Percentiles rank a stretch among this genome's conserved stretches.
phyloP scores from a whole-genome alignment of 2,329 filamentous ascomycete species.

The Botryotinia globosa region DNA sequence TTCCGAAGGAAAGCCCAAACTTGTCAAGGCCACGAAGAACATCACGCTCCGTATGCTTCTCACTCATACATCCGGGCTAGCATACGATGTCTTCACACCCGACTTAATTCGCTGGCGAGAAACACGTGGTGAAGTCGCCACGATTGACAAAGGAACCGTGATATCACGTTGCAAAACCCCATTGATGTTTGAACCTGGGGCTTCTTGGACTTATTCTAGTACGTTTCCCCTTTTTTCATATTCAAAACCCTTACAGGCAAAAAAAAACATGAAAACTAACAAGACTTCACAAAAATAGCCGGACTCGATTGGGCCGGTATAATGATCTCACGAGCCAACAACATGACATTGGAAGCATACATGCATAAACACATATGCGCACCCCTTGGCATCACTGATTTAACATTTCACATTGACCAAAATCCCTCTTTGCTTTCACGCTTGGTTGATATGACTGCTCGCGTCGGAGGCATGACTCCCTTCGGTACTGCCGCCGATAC shows the following conservation, averaged over 20 bases:
- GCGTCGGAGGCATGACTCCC: constrained; percentile 9
- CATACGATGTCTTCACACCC: constrained; percentile 24
- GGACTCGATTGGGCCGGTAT: constrained; percentile 54
- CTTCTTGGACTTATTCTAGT: constrained; percentile 59
- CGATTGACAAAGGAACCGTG: constrained; percentile 1
- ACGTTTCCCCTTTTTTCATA: constrained; percentile 48
- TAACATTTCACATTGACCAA: constrained; percentile 23
- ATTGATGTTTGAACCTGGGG: constrained; percentile 61
- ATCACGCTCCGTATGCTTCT: constrained; percentile 36
- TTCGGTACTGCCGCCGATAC: constrained; percentile 12
- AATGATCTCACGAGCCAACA: constrained; percentile 44
- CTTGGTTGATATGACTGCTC: constrained; percentile 15
- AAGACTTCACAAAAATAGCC: constrained; percentile 22
- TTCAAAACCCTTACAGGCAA: neutral
- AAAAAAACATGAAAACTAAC: neutral
- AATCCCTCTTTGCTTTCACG: constrained; percentile 15
- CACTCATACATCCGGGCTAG: constrained; percentile 31
- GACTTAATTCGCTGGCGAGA: constrained; percentile 20
- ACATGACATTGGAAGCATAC: constrained; percentile 26
- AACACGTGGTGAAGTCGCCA: constrained; percentile 21
- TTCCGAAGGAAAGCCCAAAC: constrained; percentile 25
- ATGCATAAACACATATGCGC: constrained; percentile 27
- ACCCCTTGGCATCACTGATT: constrained; percentile 20
- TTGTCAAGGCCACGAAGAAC: constrained; percentile 25
- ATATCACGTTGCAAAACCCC: constrained; percentile 39